phyloP scores from a whole-genome alignment of 805 yeast genomes.

The Candida boleticola region DNA sequence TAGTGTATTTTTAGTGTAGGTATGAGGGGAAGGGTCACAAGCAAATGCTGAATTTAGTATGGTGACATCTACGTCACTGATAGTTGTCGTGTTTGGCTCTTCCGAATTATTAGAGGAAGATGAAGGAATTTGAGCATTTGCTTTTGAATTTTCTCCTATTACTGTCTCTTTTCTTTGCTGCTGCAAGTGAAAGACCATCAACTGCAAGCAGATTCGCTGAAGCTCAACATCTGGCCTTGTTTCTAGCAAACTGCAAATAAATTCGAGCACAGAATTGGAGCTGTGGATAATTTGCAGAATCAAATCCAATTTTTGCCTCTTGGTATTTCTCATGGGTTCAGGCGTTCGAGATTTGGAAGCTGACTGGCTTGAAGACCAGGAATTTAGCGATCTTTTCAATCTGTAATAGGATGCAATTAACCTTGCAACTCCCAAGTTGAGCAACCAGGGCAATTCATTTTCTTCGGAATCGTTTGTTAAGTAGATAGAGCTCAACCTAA shows the following conservation, averaged over 20 bases:
- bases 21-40: conserved; percentile 1
- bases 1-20: conserved; percentile 8
- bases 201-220: conserved; percentile 16
- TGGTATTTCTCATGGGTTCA: conserved; percentile 11
- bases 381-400: conserved; percentile 6
- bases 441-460: conserved; percentile 38
- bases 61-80: conserved; percentile 5
- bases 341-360: conserved; percentile 1
- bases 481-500: conserved; percentile 20
- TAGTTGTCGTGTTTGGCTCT: background rate
- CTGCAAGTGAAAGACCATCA: conserved; percentile 16
- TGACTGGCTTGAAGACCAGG: background rate
- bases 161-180: conserved; percentile 1
- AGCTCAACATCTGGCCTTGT: conserved; percentile 7
- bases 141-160: background rate
- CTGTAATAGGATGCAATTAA: conserved; percentile 30
- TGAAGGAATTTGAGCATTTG: background rate
- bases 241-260: background rate
- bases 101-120: background rate
- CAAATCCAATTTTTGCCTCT: conserved; percentile 26
- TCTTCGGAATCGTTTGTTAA: conserved; percentile 9
- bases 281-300: conserved; percentile 19
- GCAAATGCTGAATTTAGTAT: conserved; percentile 10
- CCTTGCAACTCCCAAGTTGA: conserved; percentile 30
- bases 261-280: conserved; percentile 16